These are phyloP conservation scores for Pseudopyrenochaeta lycopersici DNA, from an alignment of 2,329 filamentous ascomycete species.

Conservation along the genomic window DNA sequence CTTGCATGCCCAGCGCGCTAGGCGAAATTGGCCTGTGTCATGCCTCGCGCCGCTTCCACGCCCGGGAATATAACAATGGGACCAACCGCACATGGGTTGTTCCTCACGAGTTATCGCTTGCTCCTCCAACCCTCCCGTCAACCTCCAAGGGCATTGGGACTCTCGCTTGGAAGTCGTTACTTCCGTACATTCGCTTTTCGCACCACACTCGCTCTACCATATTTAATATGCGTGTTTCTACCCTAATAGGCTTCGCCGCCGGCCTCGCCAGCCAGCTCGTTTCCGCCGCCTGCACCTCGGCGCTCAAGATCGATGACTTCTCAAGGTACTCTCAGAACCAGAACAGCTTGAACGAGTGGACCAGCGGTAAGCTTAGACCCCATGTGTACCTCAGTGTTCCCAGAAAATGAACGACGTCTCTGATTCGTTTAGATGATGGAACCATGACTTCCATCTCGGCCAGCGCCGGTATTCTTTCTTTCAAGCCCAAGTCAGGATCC, in stretches of 20 bases:
- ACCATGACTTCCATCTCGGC: constrained; percentile 57
- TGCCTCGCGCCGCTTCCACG: constrained; percentile 24
- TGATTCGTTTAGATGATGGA: constrained; percentile 57
- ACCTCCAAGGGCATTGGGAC: constrained; percentile 22
- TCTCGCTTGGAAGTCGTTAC: constrained; percentile 39
- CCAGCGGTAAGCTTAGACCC: constrained; percentile 36
- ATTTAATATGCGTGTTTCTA: constrained; percentile 39
- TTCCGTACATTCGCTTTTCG: constrained; percentile 51
- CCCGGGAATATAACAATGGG: constrained; percentile 34
- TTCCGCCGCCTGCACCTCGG: constrained; percentile 46
- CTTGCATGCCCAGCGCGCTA: constrained; percentile 38
- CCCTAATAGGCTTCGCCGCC: constrained; percentile 45
- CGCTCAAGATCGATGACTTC: constrained; percentile 51
- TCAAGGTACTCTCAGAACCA: constrained; percentile 47
- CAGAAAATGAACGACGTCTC: neutral
- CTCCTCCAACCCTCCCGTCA: constrained; percentile 22
- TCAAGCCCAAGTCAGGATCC: constrained; percentile 58
- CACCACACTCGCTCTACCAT: constrained; percentile 35
- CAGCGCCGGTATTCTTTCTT: constrained; percentile 56
- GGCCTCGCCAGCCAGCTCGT: constrained; percentile 34
- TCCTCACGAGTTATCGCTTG: constrained; percentile 33
- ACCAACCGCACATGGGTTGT: constrained; percentile 9
- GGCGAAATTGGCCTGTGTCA: constrained; percentile 33
- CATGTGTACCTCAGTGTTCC: neutral
- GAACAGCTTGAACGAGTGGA: constrained; percentile 48